phyloP scores from a whole-genome alignment of 1,139 yeast genomes.

The Yamadazyma buinensis region DNA sequence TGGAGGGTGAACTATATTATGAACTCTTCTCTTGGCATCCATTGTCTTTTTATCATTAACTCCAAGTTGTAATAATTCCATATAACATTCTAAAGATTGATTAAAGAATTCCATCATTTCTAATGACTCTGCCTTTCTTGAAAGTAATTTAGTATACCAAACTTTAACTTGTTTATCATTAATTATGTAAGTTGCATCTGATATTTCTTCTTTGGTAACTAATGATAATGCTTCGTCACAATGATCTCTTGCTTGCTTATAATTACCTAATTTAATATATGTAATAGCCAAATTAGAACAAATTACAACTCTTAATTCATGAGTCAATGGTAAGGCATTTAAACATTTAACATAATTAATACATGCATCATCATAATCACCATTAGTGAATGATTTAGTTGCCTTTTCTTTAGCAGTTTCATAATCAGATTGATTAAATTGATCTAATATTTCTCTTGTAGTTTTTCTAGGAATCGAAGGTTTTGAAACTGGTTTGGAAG shows the following conservation, averaged over 20 bases:
- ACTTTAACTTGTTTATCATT: slow-evolving; percentile 59
- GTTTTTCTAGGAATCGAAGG: slow-evolving; percentile 11
- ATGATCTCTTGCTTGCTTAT: slow-evolving; percentile 55
- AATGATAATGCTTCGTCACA: slow-evolving; percentile 57
- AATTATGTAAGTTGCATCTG: slow-evolving; percentile 19
- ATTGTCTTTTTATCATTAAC: slow-evolving; percentile 58
- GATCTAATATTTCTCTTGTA: slow-evolving; percentile 24
- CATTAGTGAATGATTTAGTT: slow-evolving; percentile 60
- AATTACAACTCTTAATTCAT: slow-evolving; percentile 65
- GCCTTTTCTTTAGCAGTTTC: slow-evolving; percentile 60
- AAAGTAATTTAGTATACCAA: slow-evolving; percentile 69
- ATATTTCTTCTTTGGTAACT: slow-evolving; percentile 35
- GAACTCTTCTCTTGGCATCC: slow-evolving; percentile 83
- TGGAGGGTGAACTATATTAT: slow-evolving; percentile 55
- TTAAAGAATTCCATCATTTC: slow-evolving; percentile 72
- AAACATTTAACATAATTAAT: slow-evolving; percentile 61
- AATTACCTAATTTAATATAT: slow-evolving; percentile 68
- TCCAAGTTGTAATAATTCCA: slow-evolving; percentile 58
- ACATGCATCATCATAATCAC: slow-evolving; percentile 75
- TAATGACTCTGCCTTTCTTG: slow-evolving; percentile 75
- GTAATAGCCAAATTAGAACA: slow-evolving; percentile 76
- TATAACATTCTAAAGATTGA: slow-evolving; percentile 62
- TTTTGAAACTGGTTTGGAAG: not conserved
- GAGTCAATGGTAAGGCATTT: slow-evolving; percentile 57
- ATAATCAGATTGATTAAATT: slow-evolving; percentile 48